A percentile compares a stretch with the other conserved stretches of the same genome.
phyloP scores from a whole-genome alignment of 2,329 filamentous ascomycete genomes.

The Phaeosphaeriaceae sp. region DNA sequence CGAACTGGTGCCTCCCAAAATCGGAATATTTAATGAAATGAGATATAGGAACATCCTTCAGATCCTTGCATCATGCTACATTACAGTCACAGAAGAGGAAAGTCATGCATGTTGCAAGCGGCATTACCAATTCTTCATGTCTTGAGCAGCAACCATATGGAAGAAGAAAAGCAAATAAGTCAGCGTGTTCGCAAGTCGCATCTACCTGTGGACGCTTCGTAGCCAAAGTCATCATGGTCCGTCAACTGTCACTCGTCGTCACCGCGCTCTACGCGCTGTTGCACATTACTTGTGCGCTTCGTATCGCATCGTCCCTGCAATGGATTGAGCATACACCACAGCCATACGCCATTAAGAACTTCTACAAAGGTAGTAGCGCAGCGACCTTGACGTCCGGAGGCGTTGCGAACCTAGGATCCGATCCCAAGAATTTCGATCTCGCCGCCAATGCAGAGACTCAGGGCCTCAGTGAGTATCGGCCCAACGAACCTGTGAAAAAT shows the following conservation, averaged over 20 bases:
- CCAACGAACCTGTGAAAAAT: neutral
- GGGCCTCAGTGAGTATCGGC: conserved; percentile 14
- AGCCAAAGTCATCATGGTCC: neutral
- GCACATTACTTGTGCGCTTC: neutral
- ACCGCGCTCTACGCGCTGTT: neutral
- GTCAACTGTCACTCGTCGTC: neutral
- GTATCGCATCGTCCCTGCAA: conserved; percentile 26
- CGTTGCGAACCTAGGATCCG: conserved; percentile 28
- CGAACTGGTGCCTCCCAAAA: neutral
- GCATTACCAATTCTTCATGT: neutral
- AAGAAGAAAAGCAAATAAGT: neutral
- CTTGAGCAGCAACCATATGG: neutral
- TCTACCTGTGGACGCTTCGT: neutral
- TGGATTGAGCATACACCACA: conserved; percentile 39
- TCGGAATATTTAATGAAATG: neutral
- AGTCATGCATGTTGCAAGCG: neutral
- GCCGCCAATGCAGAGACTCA: conserved; percentile 40
- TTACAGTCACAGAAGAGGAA: neutral
- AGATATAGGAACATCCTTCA: neutral
- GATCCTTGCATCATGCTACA: neutral
- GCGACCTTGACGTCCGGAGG: conserved; percentile 20
- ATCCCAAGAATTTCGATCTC: conserved; percentile 27
- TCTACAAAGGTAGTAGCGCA: conserved; percentile 26
- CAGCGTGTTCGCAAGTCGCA: neutral
- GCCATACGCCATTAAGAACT: conserved; percentile 31